Conservation (phyloP, 1,284 basidiomycete species). For the Sanghuangporus weigelae region DNA sequence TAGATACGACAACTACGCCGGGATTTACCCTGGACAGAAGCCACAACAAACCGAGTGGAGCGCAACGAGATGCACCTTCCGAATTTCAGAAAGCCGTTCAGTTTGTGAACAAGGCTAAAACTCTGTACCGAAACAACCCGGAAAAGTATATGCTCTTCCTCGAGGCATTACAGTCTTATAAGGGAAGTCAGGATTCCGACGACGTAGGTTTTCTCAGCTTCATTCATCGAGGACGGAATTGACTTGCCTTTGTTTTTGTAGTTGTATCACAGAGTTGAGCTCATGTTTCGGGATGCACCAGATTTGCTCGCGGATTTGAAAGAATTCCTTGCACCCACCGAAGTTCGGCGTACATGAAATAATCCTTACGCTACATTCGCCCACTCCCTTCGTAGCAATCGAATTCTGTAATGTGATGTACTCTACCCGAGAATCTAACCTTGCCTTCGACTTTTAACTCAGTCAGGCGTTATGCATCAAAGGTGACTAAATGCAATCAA, state of each 20-base stretch:
- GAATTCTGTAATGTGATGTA: too few species aligned
- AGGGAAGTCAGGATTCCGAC: constrained; percentile 87
- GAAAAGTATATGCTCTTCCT: constrained; percentile 98
- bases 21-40: not conserved
- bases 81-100: constrained; percentile 98
- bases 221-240: not conserved
- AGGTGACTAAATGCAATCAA: not conserved
- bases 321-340: constrained; percentile 32
- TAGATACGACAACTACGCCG: constrained; percentile 71
- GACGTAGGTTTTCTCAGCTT: constrained; percentile 55
- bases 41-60: not conserved
- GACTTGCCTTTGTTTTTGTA: constrained; percentile 37
- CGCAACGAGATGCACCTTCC: constrained; percentile 21
- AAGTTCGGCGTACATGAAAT: too few species aligned
- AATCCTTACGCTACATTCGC: too few species aligned
- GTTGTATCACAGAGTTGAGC: constrained; percentile 90
- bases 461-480: too few species aligned
- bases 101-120: constrained; percentile 99
- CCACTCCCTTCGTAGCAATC: too few species aligned
- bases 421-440: too few species aligned
- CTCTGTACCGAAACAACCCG: constrained; percentile 81
- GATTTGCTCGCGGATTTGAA: constrained; percentile 95
- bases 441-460: too few species aligned
- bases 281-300: constrained; percentile 87
- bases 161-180: constrained; percentile 96